These are phyloP conservation scores for Terana coerulea DNA, from an alignment of 768 basidiomycete genomes.

Conservation along the genomic window DNA sequence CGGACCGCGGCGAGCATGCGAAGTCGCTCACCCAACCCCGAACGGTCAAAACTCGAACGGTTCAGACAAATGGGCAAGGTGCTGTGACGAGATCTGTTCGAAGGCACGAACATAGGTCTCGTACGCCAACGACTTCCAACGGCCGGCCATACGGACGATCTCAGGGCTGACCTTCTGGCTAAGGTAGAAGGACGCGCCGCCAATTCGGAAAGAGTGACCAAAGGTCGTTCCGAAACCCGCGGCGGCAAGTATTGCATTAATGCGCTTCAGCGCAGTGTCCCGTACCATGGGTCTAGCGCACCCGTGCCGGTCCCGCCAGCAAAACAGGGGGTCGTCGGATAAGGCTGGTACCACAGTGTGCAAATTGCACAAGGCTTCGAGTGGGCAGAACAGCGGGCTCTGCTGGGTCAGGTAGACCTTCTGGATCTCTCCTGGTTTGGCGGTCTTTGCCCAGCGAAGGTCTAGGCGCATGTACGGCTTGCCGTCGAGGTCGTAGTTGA, in stretches of 20 bases:
- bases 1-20: conserved; percentile 1
- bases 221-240: conserved; percentile 31
- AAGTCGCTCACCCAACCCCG: conserved; percentile 3
- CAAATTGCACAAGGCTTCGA: conserved; percentile 31
- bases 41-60: neutral
- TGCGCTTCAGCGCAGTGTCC: conserved; percentile 20
- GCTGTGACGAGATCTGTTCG: conserved; percentile 21
- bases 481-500: conserved; percentile 24
- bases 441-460: conserved; percentile 36
- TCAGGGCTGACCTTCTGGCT: conserved; percentile 30
- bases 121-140: conserved; percentile 39
- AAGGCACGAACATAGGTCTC: conserved; percentile 32
- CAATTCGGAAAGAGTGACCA: conserved; percentile 42
- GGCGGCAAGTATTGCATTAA: conserved; percentile 28
- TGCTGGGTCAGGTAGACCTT: conserved; percentile 25
- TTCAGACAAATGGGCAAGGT: conserved; percentile 6
- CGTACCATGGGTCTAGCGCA: conserved; percentile 29
- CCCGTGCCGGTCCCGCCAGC: conserved; percentile 29
- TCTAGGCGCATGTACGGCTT: conserved; percentile 26
- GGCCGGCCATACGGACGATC: conserved; percentile 29
- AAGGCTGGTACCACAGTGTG: conserved; percentile 24
- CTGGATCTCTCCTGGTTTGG: conserved; percentile 29
- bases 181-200: conserved; percentile 35
- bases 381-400: conserved; percentile 25
- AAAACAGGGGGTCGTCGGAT: conserved; percentile 31